Percentiles rank a stretch among this genome's conserved stretches.
Conservation (phyloP, 129 eudicot species). For the Tagetes patula region DNA sequence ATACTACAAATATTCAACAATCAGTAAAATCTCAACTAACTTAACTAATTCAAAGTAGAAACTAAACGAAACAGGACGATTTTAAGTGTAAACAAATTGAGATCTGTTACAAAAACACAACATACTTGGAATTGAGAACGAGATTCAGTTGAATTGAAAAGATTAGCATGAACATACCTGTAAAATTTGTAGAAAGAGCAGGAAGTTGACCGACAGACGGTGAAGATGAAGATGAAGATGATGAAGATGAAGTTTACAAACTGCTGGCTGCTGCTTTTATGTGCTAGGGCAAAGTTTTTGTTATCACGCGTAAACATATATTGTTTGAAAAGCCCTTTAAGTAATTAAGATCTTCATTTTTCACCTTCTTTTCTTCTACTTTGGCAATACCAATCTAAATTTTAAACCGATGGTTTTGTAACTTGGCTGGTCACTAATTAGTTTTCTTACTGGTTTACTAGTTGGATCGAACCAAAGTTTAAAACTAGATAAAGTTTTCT, state of each 20-base stretch:
- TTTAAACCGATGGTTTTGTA: too few relatives aligned
- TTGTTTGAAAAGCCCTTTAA: conserved; percentile 20
- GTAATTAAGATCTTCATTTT: background rate
- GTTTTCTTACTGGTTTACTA: too few relatives aligned
- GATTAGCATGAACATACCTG: conserved; percentile 14
- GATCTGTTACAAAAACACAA: conserved; percentile 13
- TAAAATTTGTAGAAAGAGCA: conserved; percentile 5
- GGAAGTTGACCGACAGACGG: conserved; percentile 24
- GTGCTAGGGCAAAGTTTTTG: conserved; percentile 29
- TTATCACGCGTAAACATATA: conserved; percentile 1
- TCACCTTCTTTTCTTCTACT: background rate
- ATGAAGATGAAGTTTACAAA: too few relatives aligned
- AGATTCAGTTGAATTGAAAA: background rate
- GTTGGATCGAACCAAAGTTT: too few relatives aligned
- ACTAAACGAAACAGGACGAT: background rate
- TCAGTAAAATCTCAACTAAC: conserved; percentile 2
- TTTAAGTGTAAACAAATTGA: background rate
- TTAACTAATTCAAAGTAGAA: conserved; percentile 1
- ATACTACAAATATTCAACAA: background rate
- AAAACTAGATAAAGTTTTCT: too few relatives aligned
- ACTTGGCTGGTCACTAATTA: too few relatives aligned
- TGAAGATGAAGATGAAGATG: too few relatives aligned
- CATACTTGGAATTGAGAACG: background rate
- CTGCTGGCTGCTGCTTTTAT: conserved; percentile 30
- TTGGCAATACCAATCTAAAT: background rate